These are phyloP conservation scores for Aspergillus funiculosus DNA, from an alignment of 495 filamentous ascomycete genomes.

Conservation along the genomic window DNA sequence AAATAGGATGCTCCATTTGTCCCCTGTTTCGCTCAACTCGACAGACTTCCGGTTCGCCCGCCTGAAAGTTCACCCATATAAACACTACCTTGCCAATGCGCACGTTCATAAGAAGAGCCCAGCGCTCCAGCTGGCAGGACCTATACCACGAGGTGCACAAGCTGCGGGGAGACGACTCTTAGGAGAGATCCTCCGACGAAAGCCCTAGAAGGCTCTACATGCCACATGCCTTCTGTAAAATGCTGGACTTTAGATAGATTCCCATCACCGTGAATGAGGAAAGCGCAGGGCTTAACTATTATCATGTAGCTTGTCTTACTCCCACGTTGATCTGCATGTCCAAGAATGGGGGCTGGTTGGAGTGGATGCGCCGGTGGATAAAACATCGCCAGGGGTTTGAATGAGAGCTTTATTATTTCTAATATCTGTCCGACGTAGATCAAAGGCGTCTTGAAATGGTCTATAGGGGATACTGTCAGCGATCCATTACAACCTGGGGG, in stretches of 20 bases:
- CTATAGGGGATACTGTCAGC: no score
- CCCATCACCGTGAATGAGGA: no score
- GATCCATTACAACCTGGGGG: no score
- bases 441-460: no score
- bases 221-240: no score
- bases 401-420: no score
- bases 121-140: slow-evolving; percentile 45
- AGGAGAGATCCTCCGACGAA: slow-evolving; percentile 47
- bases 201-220: no score
- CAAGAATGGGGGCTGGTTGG: not conserved
- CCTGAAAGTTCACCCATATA: slow-evolving; percentile 46
- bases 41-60: slow-evolving; percentile 37
- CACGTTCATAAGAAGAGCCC: slow-evolving; percentile 44
- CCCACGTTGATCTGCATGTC: not conserved
- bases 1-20: slow-evolving; percentile 39
- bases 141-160: slow-evolving; percentile 46
- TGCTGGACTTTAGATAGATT: no score
- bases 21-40: slow-evolving; percentile 34
- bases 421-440: not conserved
- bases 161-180: slow-evolving; percentile 34
- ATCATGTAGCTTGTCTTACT: not conserved
- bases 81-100: slow-evolving; percentile 48
- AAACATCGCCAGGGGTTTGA: no score
- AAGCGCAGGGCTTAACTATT: not conserved
- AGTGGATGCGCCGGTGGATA: no score